Conservation (phyloP, 305 asterid species). For the Lippia alba region DNA sequence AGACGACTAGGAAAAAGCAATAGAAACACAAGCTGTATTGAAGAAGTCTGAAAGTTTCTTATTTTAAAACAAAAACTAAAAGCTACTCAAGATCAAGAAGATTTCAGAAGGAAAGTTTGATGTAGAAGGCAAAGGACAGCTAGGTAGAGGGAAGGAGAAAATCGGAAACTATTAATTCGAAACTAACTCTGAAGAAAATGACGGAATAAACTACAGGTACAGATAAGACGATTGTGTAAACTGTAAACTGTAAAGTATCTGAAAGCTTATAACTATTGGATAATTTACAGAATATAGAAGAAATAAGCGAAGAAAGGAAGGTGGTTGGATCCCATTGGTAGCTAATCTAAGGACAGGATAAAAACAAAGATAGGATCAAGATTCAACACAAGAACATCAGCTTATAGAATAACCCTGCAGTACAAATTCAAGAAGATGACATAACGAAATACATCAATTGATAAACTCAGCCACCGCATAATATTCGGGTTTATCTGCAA, state of each 20-base stretch:
- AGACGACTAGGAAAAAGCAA: slow-evolving; percentile 21
- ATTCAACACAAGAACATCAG: slow-evolving; percentile 26
- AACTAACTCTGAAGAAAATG: slow-evolving; percentile 27
- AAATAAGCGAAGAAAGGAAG: slow-evolving; percentile 50
- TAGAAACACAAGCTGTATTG: not conserved
- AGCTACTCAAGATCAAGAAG: no score
- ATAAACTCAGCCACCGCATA: slow-evolving; percentile 74
- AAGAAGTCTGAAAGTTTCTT: no score
- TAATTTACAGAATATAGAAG: slow-evolving; percentile 56
- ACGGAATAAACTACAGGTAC: slow-evolving; percentile 18
- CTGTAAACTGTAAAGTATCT: no score
- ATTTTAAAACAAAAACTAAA: no score
- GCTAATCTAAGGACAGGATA: slow-evolving; percentile 14
- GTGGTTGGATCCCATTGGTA: slow-evolving; percentile 65
- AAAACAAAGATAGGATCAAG: slow-evolving; percentile 26
- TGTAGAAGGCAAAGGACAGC: slow-evolving; percentile 17
- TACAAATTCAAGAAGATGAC: slow-evolving; percentile 78
- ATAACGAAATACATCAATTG: slow-evolving; percentile 63
- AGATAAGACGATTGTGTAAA: slow-evolving; percentile 15
- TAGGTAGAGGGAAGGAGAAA: slow-evolving; percentile 15
- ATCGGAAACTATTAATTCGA: slow-evolving; percentile 6
- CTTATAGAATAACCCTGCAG: slow-evolving; percentile 87
- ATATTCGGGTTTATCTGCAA: slow-evolving; percentile 37
- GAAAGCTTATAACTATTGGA: slow-evolving; percentile 25
- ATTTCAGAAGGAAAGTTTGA: no score